Base-by-base conservation (phyloP, 805 yeast genomes). In the Metschnikowia peoriensis region DNA sequence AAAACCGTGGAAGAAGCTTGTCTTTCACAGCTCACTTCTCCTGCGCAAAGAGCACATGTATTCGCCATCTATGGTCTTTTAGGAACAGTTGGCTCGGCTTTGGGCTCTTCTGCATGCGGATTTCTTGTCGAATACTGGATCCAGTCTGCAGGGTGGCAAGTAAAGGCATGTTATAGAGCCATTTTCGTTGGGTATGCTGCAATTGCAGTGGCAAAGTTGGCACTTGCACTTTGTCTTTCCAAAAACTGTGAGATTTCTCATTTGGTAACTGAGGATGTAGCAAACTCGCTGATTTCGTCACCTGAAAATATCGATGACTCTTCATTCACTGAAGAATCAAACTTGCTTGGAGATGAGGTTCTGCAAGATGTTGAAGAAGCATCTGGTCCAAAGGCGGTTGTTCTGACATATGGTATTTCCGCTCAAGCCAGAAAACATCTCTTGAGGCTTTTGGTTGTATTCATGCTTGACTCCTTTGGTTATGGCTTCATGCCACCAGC, bases 401-500 rank as follows among this genome's bases (percentile, higher is more conserved):
- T 27, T 14, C 28, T 35, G 29, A 44, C 34, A 4, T 35, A 70
- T 0, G 73, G 75, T 1, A 61, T 79, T 11, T 76, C 86, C 0
- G 64, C 71, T 8, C 69, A 72, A 15, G 75, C 87, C 0, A 68
- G 66, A 9, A 59, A 70, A 7, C 69, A 79, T 8, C 63, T 85
- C 44, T 66, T 77, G 22, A 77, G 78, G 47, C 69, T 86, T 6
- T 67, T 85, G 27, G 66, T 78, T 7, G 76, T 86, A 15, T 92
- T 91, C 64, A 88, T 89, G 84, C 63, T 89, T 32, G 97, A 91
- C 67, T 89, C 97, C 1, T 77, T 91, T 46, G 97, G 96, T 0
- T 84, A 83, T 57, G 97, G 97, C 1, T 87, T 91, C 67, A 87
- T 90, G 90, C 85, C 96, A 1, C 76, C 84, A 43, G 86, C 96